Evolutionary conservation across 441 rosid species (phyloP), one percentile per base, ranked within the genome.

Genomic region (Erodium moschatum): DNA sequence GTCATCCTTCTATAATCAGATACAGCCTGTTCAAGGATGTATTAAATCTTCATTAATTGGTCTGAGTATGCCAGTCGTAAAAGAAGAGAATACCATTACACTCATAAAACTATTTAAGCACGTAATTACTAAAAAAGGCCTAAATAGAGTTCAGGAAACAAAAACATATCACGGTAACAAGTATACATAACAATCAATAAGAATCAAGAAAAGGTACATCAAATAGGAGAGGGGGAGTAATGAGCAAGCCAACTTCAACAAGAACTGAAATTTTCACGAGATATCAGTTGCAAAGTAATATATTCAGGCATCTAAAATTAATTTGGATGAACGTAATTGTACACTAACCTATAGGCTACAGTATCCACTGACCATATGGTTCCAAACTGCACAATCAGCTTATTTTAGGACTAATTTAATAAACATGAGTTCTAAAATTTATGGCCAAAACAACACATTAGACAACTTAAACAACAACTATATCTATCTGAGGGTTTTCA

Each of bases 1-100:
- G 71, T 70, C 67, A 73, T 84, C 65, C 76, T 77, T 42, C 72
- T 75, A 58, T 74, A 77, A 76, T 74, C 69, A 16, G 72, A 67
- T 35, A 46, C 77, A 29, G 62, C 86, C 89, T 87, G 85, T 67
- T 70, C 35, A 38, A 73, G 65, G 69, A 65, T 66, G 64, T 7
- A 33, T 44, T 18, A 54, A 64, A 75, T 15, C 19, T 18, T 9
- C 44, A 42, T 68, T 10, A 63, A 69, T 73, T 66, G 11, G 48
- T 11, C 13, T 11, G 58, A 66, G 69, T 27, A 42, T 42, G 13
- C 48, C 60, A 18, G 9, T 13, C 58, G 15, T 40, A 7, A 61
- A 29, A 5, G 8, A 20, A 10, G 29, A 35, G 7, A 58, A 69
- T 38, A 3, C 2, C 54, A 38, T 35, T 24, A 65, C 67, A 64